Evolutionary conservation across 2,329 filamentous ascomycete genomes (phyloP), one percentile per base, ranked within the genome.

Genomic region (Tolypocladium nubicola): DNA sequence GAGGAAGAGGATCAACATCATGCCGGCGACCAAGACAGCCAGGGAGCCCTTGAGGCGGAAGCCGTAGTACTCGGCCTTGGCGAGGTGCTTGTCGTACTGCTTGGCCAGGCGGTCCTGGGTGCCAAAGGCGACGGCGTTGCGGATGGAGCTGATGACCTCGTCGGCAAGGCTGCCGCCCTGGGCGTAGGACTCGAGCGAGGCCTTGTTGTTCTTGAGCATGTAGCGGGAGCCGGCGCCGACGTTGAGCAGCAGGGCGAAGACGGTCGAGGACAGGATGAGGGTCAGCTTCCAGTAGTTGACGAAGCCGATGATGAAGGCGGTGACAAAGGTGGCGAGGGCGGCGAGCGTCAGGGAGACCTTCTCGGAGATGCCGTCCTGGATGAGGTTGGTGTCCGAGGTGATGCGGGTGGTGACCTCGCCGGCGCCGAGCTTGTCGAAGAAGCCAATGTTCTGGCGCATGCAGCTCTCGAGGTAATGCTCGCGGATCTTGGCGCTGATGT

Each of bases 331-430:
- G 1, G 91, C 84, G 4, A 91, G 54, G 14, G 89, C 89, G 16
- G 85, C 84, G 57, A 96, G 69, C 0, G 89, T 91, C 61, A 96
- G 75, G 16, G 84, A 85, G 50, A 96, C 82, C 75, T 96, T 96
- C 71, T 96, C 90, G 0, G 90, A 95, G 52, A 99, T 90, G 57
- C 91, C 93, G 63, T 96, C 92, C 71, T 97, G 93, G 57, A 97
- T 87, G 56, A 96, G 77, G 66, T 96, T 97, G 50, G 90, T 96
- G 70, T 97, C 93, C 13, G 92, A 87, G 0, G 93, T 97, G 64
- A 97, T 96, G 61, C 92, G 86, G 1, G 92, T 96, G 0, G 92
- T 96, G 60, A 97, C 89, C 73, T 97, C 94, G 58, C 93, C 92
- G 39, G 91, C 88, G 55, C 92, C 93, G 16, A 96, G 80, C 67